These are phyloP conservation scores for Chrysanthemum seticuspe DNA, from an alignment of 129 eudicot genomes.

Conservation along the genomic window DNA sequence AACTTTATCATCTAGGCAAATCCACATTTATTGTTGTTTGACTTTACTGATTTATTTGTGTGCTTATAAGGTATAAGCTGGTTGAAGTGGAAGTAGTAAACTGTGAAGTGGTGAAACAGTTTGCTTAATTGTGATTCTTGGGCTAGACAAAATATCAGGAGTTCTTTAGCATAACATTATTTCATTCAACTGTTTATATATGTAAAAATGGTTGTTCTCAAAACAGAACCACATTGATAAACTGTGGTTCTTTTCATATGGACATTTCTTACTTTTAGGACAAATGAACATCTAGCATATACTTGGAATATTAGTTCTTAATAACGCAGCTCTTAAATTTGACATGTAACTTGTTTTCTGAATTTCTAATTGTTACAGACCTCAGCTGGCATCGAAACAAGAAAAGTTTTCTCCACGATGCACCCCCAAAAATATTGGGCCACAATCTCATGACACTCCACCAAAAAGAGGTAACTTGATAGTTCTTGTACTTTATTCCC, in stretches of 20 bases:
- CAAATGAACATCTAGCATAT: not conserved
- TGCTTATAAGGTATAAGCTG: slow-evolving; percentile 11
- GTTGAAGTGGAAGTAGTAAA: not conserved
- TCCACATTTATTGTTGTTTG: not conserved
- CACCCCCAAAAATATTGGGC: slow-evolving; percentile 60
- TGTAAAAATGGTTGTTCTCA: not conserved
- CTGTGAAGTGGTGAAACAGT: slow-evolving; percentile 8
- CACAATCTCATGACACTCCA: slow-evolving; percentile 87
- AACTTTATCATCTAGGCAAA: slow-evolving; percentile 12
- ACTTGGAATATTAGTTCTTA: not conserved
- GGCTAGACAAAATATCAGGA: not conserved
- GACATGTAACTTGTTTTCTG: not conserved
- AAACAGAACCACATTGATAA: not conserved
- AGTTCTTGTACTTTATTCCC: not conserved
- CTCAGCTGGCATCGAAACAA: slow-evolving; percentile 52
- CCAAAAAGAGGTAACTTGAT: slow-evolving; percentile 75
- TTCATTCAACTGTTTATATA: not conserved
- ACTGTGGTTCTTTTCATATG: not conserved
- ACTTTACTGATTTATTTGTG: not conserved
- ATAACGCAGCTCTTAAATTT: not conserved
- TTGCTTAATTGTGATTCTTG: slow-evolving; percentile 12
- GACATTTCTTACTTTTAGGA: not conserved
- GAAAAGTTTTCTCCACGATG: slow-evolving; percentile 72
- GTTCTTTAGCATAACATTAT: not conserved
- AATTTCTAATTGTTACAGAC: slow-evolving; percentile 40